A percentile compares a stretch with the other conserved stretches of the same genome.
These are phyloP conservation scores for Colletotrichum eremochloae DNA, from an alignment of 2,329 filamentous ascomycete genomes.

Conservation along the genomic window DNA sequence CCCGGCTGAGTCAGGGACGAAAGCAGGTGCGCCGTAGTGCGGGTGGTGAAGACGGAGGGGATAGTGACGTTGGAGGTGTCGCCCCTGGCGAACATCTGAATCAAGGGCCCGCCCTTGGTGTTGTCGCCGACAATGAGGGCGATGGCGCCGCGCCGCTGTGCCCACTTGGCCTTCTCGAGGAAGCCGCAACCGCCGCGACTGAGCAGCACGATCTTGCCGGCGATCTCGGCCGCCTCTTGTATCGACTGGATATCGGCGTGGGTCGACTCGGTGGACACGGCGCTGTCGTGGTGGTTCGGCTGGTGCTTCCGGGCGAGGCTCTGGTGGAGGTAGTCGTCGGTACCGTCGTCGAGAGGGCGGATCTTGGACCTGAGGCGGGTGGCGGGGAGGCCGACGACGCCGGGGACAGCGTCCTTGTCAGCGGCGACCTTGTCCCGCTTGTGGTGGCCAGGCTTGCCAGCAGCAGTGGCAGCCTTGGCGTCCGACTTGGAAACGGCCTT, in stretches of 20 bases:
- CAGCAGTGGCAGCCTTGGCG: constrained; percentile 46
- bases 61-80: constrained; percentile 97
- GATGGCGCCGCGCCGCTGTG: constrained; percentile 87
- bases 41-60: constrained; percentile 92
- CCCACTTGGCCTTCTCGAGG: constrained; percentile 97
- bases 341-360: constrained; percentile 71
- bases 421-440: constrained; percentile 50
- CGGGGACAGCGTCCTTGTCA: constrained; percentile 49
- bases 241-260: constrained; percentile 85
- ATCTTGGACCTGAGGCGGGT: constrained; percentile 47
- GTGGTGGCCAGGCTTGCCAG: constrained; percentile 51
- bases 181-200: constrained; percentile 96
- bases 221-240: constrained; percentile 92
- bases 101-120: constrained; percentile 86
- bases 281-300: constrained; percentile 53
- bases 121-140: constrained; percentile 96
- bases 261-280: constrained; percentile 53
- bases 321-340: constrained; percentile 85
- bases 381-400: constrained; percentile 45
- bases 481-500: constrained; percentile 46
- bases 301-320: constrained; percentile 50
- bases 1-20: constrained; percentile 86
- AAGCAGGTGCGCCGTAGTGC: constrained; percentile 92
- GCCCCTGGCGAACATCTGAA: constrained; percentile 98
- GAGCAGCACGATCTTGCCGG: constrained; percentile 91